Base-by-base conservation (phyloP, 352 stramenopile genomes). In the Pythium brachiatum region DNA sequence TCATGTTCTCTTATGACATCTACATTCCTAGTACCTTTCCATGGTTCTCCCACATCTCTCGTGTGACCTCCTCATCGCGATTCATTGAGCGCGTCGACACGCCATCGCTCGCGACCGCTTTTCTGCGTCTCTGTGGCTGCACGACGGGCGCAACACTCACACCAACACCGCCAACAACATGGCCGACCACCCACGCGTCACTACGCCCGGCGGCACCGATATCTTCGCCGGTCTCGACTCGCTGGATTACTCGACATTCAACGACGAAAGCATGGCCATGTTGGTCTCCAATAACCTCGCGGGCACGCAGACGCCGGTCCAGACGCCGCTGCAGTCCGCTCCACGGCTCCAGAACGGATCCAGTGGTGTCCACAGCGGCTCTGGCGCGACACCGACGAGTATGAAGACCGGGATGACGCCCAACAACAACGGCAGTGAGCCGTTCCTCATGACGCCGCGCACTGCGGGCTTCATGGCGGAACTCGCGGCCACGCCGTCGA, bases 201-300 rank as follows among this genome's bases (percentile, higher is more conserved):
- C 66, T n/a, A 72, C 66, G 52, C 66, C 66, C 26, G 60, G 66
- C 36, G 66, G 66, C 44, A 52, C 60, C 46, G 66, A 72, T 41
- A 25, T 72, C 66, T 72, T 72, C 38, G 66, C 66, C 9, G 39
- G 25, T 7, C 66, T 72, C 21, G 27, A 31, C 15, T 41, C 48
- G 5, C 27, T 68, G 50, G 66, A 72, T 46, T 72, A 66, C 53
- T 41, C 57, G 32, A 20, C 57, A 15, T 66, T 71, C 39, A 44
- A n/a, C 39, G 66, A 68, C 51, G 66, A 65, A 31, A 55, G 43
- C 53, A 66, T 71, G 57, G 48, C 26, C 1, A 60, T 66, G 64
- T 29, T 71, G 23, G 54, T 68, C 21, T 44, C 68, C 15, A 61
- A 68, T 13, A 65, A 51, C 38, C 57, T 67, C 41, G 27, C 56